Base-by-base conservation (phyloP, 2,329 filamentous ascomycete species). In the Aspergillus versicolor region DNA sequence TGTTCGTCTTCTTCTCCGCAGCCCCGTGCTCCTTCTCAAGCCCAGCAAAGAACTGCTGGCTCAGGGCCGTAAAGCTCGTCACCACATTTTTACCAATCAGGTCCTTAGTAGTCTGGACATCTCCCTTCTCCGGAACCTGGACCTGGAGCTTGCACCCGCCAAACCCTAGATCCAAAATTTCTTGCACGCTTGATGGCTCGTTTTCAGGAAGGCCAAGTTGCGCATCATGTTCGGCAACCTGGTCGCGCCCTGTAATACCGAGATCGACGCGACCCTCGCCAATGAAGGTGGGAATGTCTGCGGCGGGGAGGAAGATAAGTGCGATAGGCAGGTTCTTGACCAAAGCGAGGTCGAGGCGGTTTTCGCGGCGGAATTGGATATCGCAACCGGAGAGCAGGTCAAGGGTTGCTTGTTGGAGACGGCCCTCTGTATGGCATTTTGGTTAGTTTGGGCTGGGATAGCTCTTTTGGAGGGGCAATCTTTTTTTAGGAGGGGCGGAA, bases 311-410 rank as follows among this genome's bases (percentile, higher is more conserved):
- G 81, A 99, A 99, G 71, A 99, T 88, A 59, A 99, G 89, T 15
- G 94, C 94, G 67, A 99, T 91, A 37, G 90, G 91, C 27, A 94
- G 86, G 78, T 99, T 99, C 82, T 97, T 96, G 72, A 97, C 94
- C 24, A 99, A 88, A 15, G 94, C 94, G 71, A 99, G 97, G 75
- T 99, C 94, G 68, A 97, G 90, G 58, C 94, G 89, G 74, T 89
- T 92, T 81, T 97, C 92, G 71, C 94, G 88, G 74, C 90, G 88
- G 81, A 99, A 99, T 75, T 99, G 92, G 68, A 99, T 93, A 75
- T 99, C 94, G 68, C 90, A 91, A 64, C 94, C 94, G 70, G 92
- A 84, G 54, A 99, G 89, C 51, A 99, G 87, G 74, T 97, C 92
- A 50, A 99, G 85, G 54, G 90, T 87, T 57, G 91, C 86, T 77